phyloP scores from a whole-genome alignment of 1,284 basidiomycete genomes.

The Tylopilus sp. region DNA sequence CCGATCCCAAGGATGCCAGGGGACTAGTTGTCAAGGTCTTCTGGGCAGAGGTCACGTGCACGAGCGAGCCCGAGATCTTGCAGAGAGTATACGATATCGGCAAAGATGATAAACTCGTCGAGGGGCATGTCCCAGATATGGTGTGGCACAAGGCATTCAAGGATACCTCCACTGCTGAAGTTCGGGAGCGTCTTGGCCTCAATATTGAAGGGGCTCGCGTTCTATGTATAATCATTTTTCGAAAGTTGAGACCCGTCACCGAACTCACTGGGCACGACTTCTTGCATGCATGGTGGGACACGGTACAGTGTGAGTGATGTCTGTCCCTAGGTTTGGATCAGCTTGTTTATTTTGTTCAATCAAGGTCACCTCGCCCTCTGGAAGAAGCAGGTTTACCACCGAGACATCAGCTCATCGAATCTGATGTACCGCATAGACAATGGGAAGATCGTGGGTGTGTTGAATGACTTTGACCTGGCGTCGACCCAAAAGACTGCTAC shows the following conservation, averaged over 20 bases:
- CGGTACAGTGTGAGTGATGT: conserved; percentile 4
- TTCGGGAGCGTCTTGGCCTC: background rate
- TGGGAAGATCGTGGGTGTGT: conserved; percentile 17
- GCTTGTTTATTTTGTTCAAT: background rate
- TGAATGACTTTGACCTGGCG: conserved; percentile 23
- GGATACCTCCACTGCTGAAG: background rate
- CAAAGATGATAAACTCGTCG: conserved; percentile 1
- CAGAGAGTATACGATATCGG: conserved; percentile 10
- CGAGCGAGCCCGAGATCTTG: conserved; percentile 18
- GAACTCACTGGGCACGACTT: conserved; percentile 6
- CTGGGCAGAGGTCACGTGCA: conserved; percentile 17
- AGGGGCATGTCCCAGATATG: conserved; percentile 18
- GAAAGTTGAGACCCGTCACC: conserved; percentile 6
- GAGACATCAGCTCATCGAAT: conserved; percentile 31
- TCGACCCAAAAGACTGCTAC: conserved; percentile 2
- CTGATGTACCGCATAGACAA: conserved; percentile 25
- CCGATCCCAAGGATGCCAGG: background rate
- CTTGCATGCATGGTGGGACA: conserved; percentile 5
- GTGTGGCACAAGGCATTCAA: conserved; percentile 7
- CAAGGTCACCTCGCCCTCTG: conserved; percentile 32
- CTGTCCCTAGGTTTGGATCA: background rate
- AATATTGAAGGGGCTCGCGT: background rate
- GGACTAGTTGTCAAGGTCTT: conserved; percentile 13
- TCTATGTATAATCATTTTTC: conserved; percentile 14
- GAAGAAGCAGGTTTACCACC: conserved; percentile 25